These are phyloP conservation scores for Persicaria maculosa DNA, from an alignment of 148 eudicot species.

Conservation along the genomic window DNA sequence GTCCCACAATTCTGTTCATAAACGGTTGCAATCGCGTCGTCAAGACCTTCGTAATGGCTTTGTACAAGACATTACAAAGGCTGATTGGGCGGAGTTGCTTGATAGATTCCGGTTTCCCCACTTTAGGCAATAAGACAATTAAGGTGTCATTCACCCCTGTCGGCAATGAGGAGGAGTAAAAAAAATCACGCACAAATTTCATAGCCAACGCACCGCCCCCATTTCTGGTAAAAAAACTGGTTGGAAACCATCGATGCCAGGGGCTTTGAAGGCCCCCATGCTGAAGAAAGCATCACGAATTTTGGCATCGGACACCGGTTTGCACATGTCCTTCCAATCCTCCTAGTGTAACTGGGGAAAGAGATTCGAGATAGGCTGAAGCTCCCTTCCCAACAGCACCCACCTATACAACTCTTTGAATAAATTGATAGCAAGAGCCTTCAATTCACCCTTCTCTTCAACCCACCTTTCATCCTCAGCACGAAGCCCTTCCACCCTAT, in stretches of 20 bases:
- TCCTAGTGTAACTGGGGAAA: background rate
- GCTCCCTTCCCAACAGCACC: background rate
- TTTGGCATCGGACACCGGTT: no score
- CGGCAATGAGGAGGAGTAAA: background rate
- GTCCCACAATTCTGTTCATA: background rate
- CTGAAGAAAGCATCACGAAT: no score
- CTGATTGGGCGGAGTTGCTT: background rate
- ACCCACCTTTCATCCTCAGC: background rate
- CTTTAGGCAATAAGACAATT: background rate
- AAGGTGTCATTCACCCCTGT: background rate
- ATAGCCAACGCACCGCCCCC: background rate
- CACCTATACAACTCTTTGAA: background rate
- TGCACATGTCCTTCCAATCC: background rate
- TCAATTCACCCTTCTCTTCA: background rate
- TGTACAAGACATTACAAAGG: background rate
- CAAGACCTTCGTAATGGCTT: background rate
- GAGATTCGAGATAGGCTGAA: background rate
- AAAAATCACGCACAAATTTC: background rate
- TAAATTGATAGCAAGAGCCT: background rate
- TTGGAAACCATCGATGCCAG: background rate
- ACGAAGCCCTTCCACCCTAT: background rate
- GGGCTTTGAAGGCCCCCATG: background rate
- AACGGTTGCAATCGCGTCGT: background rate
- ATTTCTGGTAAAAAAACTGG: background rate
- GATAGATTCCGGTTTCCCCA: background rate